Evolutionary conservation across 108 stramenopile species (phyloP).

Genomic region (Heterococcus sp.): DNA sequence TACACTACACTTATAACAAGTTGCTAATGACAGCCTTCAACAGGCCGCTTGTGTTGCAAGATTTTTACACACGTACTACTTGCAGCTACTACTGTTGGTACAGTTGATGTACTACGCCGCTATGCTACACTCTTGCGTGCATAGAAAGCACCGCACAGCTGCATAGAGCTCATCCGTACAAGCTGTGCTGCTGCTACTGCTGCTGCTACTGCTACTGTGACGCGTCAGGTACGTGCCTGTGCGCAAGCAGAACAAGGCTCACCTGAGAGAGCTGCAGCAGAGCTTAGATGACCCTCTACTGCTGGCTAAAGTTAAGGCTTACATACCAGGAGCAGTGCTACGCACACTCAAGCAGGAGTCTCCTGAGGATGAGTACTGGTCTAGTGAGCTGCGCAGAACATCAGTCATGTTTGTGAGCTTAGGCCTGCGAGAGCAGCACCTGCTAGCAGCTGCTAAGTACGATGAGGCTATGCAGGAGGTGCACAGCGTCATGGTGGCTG

Average conservation of each 20-base stretch:
- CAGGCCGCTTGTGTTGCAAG: too few species aligned
- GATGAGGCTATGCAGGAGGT: conserved; percentile 56
- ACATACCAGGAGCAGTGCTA: conserved; percentile 55
- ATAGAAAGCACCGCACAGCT: too few species aligned
- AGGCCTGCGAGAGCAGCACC: conserved; percentile 52
- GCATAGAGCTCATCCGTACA: too few species aligned
- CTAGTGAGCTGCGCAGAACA: conserved; percentile 43
- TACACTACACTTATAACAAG: too few species aligned
- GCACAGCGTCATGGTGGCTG: conserved; percentile 48
- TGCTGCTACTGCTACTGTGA: too few species aligned
- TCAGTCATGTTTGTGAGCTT: conserved; percentile 63
- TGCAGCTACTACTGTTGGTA: too few species aligned
- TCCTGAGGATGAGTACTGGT: conserved; percentile 56
- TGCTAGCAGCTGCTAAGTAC: conserved; percentile 57
- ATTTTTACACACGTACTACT: too few species aligned
- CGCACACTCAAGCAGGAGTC: conserved; percentile 48
- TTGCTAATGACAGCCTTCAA: too few species aligned
- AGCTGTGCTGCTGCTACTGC: too few species aligned
- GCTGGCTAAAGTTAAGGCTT: conserved; percentile 41
- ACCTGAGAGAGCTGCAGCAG: conserved; percentile 41
- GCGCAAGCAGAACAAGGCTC: conserved; percentile 27
- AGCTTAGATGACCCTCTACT: conserved; percentile 22
- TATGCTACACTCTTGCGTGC: too few species aligned
- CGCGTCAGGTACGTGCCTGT: conserved; percentile 24
- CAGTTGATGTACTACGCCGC: too few species aligned